Percentiles rank a stretch among this genome's conserved stretches.
Conservation (phyloP, 176 grass and related monocot species). For the Musa acuminata region DNA sequence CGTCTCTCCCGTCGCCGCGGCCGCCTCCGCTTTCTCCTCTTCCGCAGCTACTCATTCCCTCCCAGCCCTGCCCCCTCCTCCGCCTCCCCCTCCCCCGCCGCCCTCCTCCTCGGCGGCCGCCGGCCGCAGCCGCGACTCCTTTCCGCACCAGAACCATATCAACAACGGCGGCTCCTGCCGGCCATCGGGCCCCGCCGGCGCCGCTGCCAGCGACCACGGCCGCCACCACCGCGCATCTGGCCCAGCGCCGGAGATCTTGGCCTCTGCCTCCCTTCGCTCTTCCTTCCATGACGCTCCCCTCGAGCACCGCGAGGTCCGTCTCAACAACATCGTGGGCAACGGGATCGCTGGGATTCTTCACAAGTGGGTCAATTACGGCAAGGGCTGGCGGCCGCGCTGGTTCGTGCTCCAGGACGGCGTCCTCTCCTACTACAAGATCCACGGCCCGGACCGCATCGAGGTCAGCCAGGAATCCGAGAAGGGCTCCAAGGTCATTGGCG, state of each 20-base stretch:
- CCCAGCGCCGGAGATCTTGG: not conserved
- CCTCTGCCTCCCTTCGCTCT: not conserved
- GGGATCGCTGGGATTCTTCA: slow-evolving; percentile 84
- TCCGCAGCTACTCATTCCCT: slow-evolving; percentile 10
- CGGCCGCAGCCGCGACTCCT: slow-evolving; percentile 16
- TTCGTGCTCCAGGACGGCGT: slow-evolving; percentile 84
- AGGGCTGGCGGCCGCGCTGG: slow-evolving; percentile 88
- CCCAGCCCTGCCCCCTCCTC: slow-evolving; percentile 9
- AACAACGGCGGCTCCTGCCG: slow-evolving; percentile 7
- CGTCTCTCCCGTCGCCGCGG: slow-evolving; percentile 60
- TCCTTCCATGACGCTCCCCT: not conserved
- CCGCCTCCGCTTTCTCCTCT: slow-evolving; percentile 7
- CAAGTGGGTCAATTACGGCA: slow-evolving; percentile 99
- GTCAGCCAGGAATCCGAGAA: slow-evolving; percentile 69
- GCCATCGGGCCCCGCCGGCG: slow-evolving; percentile 2
- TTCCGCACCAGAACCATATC: not conserved
- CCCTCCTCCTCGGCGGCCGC: slow-evolving; percentile 26
- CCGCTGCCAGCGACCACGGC: slow-evolving; percentile 14
- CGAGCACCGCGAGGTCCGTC: slow-evolving; percentile 32
- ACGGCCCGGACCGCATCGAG: slow-evolving; percentile 89
- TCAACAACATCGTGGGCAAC: slow-evolving; percentile 62
- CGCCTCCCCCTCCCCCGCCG: slow-evolving; percentile 26
- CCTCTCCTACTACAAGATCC: slow-evolving; percentile 99
- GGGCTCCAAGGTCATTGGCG: slow-evolving; percentile 83
- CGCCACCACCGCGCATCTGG: not conserved